A percentile compares a stretch with the other conserved stretches of the same genome.
These are phyloP conservation scores for Monsonia emarginata DNA, from an alignment of 441 rosid species.

Conservation along the genomic window DNA sequence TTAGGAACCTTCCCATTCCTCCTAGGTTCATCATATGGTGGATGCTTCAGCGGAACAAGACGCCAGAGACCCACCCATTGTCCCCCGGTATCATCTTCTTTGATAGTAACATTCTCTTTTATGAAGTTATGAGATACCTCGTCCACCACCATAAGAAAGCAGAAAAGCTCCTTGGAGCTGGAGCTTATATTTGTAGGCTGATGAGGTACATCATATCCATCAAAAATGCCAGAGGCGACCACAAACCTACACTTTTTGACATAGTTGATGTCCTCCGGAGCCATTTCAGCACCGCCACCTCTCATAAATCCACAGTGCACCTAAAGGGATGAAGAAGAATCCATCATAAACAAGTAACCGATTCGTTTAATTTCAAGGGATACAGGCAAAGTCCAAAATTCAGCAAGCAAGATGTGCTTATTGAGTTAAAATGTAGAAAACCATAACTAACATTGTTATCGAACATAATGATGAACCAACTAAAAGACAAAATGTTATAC, in stretches of 20 bases:
- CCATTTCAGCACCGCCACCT: slow-evolving; percentile 79
- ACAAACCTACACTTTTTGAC: slow-evolving; percentile 71
- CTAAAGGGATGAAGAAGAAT: slow-evolving; percentile 37
- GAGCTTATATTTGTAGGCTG: slow-evolving; percentile 75
- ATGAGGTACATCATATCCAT: slow-evolving; percentile 80
- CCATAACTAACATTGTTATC: too few relatives aligned
- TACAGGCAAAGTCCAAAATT: too few relatives aligned
- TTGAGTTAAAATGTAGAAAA: too few relatives aligned
- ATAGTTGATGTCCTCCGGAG: slow-evolving; percentile 44
- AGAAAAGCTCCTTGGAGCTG: slow-evolving; percentile 68
- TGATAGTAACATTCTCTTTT: slow-evolving; percentile 47
- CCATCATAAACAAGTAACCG: too few relatives aligned
- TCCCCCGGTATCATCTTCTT: slow-evolving; percentile 52
- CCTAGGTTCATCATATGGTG: slow-evolving; percentile 91
- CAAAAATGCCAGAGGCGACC: slow-evolving; percentile 87
- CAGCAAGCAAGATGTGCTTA: too few relatives aligned
- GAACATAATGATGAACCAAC: too few relatives aligned
- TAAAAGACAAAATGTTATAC: too few relatives aligned
- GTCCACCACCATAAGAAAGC: slow-evolving; percentile 87
- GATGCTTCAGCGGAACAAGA: slow-evolving; percentile 58
- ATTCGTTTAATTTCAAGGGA: too few relatives aligned
- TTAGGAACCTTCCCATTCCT: slow-evolving; percentile 96
- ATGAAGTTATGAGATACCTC: slow-evolving; percentile 63
- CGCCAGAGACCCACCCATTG: slow-evolving; percentile 94
- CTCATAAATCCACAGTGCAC: slow-evolving; percentile 78